Conservation (phyloP, 164 flowering plant genomes). For the Vitis amurensis region DNA sequence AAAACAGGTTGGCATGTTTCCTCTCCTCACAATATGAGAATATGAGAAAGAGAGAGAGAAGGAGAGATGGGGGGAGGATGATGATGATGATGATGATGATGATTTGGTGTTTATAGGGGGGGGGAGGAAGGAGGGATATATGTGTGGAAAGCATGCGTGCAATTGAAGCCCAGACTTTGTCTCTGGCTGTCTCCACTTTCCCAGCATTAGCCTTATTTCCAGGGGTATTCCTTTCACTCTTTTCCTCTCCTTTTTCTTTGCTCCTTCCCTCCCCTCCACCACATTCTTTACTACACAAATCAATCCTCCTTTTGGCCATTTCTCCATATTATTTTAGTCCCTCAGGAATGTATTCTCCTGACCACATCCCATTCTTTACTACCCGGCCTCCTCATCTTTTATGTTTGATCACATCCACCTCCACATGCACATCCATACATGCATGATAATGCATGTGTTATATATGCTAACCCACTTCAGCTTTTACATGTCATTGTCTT, state of each 20-base stretch:
- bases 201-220: conserved; percentile 38
- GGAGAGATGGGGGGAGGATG: not conserved
- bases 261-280: conserved; percentile 1
- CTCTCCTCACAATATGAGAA: no score
- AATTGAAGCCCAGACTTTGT: conserved; percentile 31
- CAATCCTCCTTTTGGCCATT: not conserved
- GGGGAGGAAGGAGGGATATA: no score
- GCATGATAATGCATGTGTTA: no score
- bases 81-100: not conserved
- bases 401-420: no score
- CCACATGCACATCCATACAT: no score
- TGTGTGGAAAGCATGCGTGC: conserved; percentile 36
- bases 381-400: no score
- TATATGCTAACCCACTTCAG: no score
- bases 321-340: not conserved
- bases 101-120: conserved; percentile 5
- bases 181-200: conserved; percentile 42
- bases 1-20: conserved; percentile 37
- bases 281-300: conserved; percentile 1
- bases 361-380: no score
- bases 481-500: no score
- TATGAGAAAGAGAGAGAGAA: no score
- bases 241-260: conserved; percentile 3
- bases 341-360: no score
- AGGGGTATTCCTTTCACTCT: conserved; percentile 16